Evolutionary conservation across 768 basidiomycete species (phyloP), one percentile per base, ranked within the genome.

Genomic region (Dacryopinax primogenitus): DNA sequence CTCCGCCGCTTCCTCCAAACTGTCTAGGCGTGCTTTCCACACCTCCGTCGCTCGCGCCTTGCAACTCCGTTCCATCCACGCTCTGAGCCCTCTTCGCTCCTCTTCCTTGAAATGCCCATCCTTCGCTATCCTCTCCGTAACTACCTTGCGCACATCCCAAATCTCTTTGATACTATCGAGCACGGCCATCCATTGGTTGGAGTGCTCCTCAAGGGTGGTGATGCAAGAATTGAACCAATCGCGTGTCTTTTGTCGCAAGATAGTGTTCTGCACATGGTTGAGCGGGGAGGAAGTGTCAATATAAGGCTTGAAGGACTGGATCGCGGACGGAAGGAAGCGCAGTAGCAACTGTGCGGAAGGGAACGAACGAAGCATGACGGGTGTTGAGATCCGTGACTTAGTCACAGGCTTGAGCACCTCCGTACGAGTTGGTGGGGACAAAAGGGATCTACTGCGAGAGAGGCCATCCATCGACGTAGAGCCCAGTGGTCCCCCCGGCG

Each of bases 241-340:
- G 3, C 77, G 72, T 13, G 91, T 73, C 64, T 80, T 83, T 18
- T 77, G 72, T 21, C 73, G 68, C 61, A 88, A 75, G 28, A 77
- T 72, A 0, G 73, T 69, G 45, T 77, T 77, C 2, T 81, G 73
- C 26, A 86, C 73, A 1, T 78, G 77, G 18, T 84, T 79, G 2
- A 84, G 82, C 0, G 83, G 73, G 0, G 88, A 84, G 9, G 79
- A 76, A 4, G 86, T 75, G 70, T 92, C 87, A 67, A 95, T 82
- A 73, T 90, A 94, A 9, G 93, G 93, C 70, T 86, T 89, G 74
- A 93, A 96, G 3, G 82, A 80, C 68, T 81, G 82, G 66, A 97
- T 81, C 66, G 78, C 81, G 0, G 78, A 71, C 0, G 92, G 91
- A 0, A 97, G 81, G 64, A 90, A 80, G 16, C 85, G 81, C 67